Percentiles rank a stretch among this genome's conserved stretches.
Evolutionary conservation across 805 yeast species (phyloP).

Genomic region (Candida piceae): DNA sequence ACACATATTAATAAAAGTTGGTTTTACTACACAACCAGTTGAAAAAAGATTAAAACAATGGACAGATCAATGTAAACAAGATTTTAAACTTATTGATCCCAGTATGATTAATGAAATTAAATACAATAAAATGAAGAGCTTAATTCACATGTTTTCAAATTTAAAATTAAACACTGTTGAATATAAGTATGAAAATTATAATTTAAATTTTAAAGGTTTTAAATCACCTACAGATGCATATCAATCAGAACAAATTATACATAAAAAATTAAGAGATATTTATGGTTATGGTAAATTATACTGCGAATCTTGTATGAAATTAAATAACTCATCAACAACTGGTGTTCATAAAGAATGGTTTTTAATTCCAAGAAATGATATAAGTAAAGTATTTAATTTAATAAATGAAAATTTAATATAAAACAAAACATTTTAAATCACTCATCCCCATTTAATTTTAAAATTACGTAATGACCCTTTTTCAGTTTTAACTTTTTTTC

Average conservation of each 20-base stretch:
- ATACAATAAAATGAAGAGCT: not conserved
- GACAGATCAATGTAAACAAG: conserved; percentile 47
- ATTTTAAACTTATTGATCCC: conserved; percentile 37
- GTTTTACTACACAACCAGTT: conserved; percentile 47
- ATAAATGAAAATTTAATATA: conserved; percentile 26
- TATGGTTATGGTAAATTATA: conserved; percentile 46
- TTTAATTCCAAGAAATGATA: conserved; percentile 40
- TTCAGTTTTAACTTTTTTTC: too few species aligned
- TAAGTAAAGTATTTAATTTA: conserved; percentile 28
- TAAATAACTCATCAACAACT: conserved; percentile 1
- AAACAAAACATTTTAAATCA: too few species aligned
- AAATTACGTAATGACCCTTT: too few species aligned
- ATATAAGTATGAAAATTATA: conserved; percentile 16
- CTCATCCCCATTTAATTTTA: too few species aligned
- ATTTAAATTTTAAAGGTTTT: conserved; percentile 32
- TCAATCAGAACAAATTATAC: conserved; percentile 39
- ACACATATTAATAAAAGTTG: conserved; percentile 44
- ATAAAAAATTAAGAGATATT: conserved; percentile 29
- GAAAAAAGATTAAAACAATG: conserved; percentile 42
- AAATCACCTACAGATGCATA: conserved; percentile 26
- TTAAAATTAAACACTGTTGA: not conserved
- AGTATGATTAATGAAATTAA: conserved; percentile 12
- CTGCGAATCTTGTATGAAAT: conserved; percentile 40
- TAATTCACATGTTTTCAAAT: too few species aligned
- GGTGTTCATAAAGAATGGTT: conserved; percentile 52